Percentiles rank a stretch among this genome's conserved stretches.
These are phyloP conservation scores for Pseudogymnoascus sp. DNA, from an alignment of 2,329 filamentous ascomycete species.

Conservation along the genomic window DNA sequence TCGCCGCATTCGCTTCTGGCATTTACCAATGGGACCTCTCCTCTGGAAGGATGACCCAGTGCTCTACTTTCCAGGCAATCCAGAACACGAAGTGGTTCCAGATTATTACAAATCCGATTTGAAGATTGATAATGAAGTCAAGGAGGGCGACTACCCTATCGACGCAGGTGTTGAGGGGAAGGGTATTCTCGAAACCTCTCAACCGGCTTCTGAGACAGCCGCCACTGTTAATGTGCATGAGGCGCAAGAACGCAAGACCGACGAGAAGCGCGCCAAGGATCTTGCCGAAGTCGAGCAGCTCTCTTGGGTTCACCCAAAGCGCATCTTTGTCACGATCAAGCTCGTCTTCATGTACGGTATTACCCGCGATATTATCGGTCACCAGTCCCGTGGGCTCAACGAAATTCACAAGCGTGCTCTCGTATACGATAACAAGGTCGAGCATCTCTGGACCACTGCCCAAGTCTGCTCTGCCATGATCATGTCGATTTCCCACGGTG, in stretches of 20 bases:
- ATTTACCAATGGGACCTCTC: slow-evolving; percentile 28
- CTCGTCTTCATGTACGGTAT: slow-evolving; percentile 21
- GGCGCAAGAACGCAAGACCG: neutral
- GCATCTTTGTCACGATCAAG: slow-evolving; percentile 17
- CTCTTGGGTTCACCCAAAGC: slow-evolving; percentile 15
- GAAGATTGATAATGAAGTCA: neutral
- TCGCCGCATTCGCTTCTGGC: slow-evolving; percentile 25
- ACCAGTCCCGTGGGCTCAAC: slow-evolving; percentile 11
- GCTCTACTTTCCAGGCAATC: slow-evolving; percentile 22
- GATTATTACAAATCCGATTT: slow-evolving; percentile 21
- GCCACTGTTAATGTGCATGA: neutral
- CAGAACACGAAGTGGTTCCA: slow-evolving; percentile 20
- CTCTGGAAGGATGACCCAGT: slow-evolving; percentile 23
- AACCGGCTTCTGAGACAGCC: neutral
- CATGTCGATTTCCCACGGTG: slow-evolving; percentile 53
- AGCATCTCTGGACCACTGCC: slow-evolving; percentile 49
- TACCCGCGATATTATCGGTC: slow-evolving; percentile 14
- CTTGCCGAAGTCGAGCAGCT: slow-evolving; percentile 16
- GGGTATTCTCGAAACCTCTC: neutral
- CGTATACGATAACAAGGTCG: slow-evolving; percentile 62
- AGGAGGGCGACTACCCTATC: slow-evolving; percentile 8
- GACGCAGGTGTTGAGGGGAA: neutral
- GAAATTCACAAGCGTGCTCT: slow-evolving; percentile 17
- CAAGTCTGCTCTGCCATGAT: slow-evolving; percentile 45
- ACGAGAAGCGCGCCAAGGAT: slow-evolving; percentile 12